Evolutionary conservation across 2,329 filamentous ascomycete species (phyloP).

Genomic region (Curvularia spicifera): DNA sequence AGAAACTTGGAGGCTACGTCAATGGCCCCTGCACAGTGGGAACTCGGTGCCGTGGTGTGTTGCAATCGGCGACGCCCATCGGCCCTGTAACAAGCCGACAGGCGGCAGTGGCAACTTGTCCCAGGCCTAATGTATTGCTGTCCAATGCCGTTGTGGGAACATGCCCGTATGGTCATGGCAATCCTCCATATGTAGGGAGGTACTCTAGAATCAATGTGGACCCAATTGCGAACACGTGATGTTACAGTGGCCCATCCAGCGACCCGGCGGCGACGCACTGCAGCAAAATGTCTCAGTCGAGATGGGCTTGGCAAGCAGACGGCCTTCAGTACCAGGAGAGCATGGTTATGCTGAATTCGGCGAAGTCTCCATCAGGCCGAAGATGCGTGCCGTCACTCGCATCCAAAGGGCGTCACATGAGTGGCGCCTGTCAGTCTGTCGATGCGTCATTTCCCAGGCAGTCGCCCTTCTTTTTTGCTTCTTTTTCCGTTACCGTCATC

Average conservation of each 20-base stretch:
- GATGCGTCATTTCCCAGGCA: not conserved
- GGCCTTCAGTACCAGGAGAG: not conserved
- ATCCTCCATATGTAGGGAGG: slow-evolving; percentile 5
- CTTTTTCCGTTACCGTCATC: slow-evolving; percentile 2
- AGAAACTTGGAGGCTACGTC: slow-evolving; percentile 1
- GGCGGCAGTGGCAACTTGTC: slow-evolving; percentile 5
- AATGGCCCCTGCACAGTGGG: slow-evolving; percentile 12
- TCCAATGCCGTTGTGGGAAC: slow-evolving; percentile 16
- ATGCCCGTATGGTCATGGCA: slow-evolving; percentile 11
- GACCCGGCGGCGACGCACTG: slow-evolving; percentile 14
- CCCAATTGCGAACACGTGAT: slow-evolving; percentile 12
- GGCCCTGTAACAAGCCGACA: slow-evolving; percentile 1
- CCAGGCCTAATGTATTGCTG: slow-evolving; percentile 3
- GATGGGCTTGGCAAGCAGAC: slow-evolving; percentile 12
- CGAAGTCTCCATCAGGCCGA: slow-evolving; percentile 8
- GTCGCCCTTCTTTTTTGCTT: not conserved
- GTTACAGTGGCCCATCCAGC: slow-evolving; percentile 12
- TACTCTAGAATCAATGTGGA: slow-evolving; percentile 12
- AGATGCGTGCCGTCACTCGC: slow-evolving; percentile 21
- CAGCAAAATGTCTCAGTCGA: slow-evolving; percentile 25
- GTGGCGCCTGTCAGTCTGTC: slow-evolving; percentile 9
- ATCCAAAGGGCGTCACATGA: slow-evolving; percentile 24
- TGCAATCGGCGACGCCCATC: slow-evolving; percentile 3
- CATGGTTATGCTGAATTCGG: slow-evolving; percentile 6
- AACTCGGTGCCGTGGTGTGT: slow-evolving; percentile 19